Conservation (phyloP, 331 rosid genomes). For the Spiraea crenata region DNA sequence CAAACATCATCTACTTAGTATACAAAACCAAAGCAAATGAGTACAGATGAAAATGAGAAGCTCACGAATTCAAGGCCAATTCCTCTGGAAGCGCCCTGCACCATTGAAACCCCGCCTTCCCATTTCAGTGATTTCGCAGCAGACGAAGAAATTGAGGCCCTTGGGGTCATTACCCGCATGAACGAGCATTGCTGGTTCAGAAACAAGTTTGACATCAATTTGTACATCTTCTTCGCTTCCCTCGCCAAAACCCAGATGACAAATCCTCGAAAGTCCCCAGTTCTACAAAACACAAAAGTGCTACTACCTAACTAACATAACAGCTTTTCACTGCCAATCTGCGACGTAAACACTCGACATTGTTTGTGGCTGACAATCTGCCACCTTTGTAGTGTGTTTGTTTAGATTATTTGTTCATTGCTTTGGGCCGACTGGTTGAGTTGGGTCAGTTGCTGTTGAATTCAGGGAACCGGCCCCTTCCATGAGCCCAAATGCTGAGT, state of each 20-base stretch:
- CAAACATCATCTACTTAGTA: neutral
- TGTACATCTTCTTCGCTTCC: constrained; percentile 11
- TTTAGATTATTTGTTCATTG: too few relatives aligned
- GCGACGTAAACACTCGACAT: constrained; percentile 1
- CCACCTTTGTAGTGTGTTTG: neutral
- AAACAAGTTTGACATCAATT: neutral
- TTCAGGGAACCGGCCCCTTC: too few relatives aligned
- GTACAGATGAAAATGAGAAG: neutral
- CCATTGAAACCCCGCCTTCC: constrained; percentile 77
- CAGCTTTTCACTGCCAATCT: neutral
- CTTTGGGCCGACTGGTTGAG: neutral
- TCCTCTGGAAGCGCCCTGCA: constrained; percentile 96
- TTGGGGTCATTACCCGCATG: constrained; percentile 30
- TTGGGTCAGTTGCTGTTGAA: neutral
- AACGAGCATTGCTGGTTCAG: constrained; percentile 25
- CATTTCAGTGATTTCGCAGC: constrained; percentile 27
- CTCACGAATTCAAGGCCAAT: constrained; percentile 92
- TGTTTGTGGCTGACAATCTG: neutral
- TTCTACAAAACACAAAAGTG: neutral
- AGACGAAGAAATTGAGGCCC: constrained; percentile 44
- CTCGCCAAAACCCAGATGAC: neutral
- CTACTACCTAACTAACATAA: neutral
- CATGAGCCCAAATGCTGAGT: too few relatives aligned
- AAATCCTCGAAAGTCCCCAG: neutral
- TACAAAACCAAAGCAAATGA: neutral